Conservation (phyloP, 257 asterid genomes). For the Lantana camara region DNA sequence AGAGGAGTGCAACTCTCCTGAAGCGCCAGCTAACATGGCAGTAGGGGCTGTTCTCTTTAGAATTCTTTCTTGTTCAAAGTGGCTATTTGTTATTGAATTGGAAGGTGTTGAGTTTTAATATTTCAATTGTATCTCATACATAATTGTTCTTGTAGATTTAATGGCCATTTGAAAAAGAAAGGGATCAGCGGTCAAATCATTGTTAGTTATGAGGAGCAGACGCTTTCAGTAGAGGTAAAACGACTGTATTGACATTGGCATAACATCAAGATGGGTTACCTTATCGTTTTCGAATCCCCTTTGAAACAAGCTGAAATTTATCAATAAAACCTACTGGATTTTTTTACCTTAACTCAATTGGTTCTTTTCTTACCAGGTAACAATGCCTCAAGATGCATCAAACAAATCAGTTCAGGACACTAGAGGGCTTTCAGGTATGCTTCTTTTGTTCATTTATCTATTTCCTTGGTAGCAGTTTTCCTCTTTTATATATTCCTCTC, state of each 20-base stretch:
- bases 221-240: slow-evolving; percentile 84
- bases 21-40: slow-evolving; percentile 90
- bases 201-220: slow-evolving; percentile 74
- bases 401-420: slow-evolving; percentile 76
- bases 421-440: slow-evolving; percentile 87
- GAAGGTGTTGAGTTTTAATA: slow-evolving; percentile 14
- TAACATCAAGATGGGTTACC: slow-evolving; percentile 7
- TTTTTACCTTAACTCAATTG: slow-evolving; percentile 29
- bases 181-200: slow-evolving; percentile 81
- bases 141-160: slow-evolving; percentile 52
- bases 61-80: slow-evolving; percentile 12
- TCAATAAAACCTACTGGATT: slow-evolving; percentile 12
- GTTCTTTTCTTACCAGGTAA: slow-evolving; percentile 51
- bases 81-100: slow-evolving; percentile 8
- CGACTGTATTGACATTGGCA: slow-evolving; percentile 25
- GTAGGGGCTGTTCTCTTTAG: slow-evolving; percentile 50
- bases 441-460: slow-evolving; percentile 14
- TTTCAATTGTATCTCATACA: slow-evolving; percentile 25
- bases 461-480: background rate
- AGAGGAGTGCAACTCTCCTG: slow-evolving; percentile 66
- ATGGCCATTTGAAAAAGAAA: slow-evolving; percentile 84
- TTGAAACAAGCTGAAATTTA: slow-evolving; percentile 1
- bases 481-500: slow-evolving; percentile 20
- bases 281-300: slow-evolving; percentile 13
- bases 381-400: slow-evolving; percentile 96